These are phyloP conservation scores for Magnolia kwangsiensis DNA, from an alignment of 164 flowering plant species.

Conservation along the genomic window DNA sequence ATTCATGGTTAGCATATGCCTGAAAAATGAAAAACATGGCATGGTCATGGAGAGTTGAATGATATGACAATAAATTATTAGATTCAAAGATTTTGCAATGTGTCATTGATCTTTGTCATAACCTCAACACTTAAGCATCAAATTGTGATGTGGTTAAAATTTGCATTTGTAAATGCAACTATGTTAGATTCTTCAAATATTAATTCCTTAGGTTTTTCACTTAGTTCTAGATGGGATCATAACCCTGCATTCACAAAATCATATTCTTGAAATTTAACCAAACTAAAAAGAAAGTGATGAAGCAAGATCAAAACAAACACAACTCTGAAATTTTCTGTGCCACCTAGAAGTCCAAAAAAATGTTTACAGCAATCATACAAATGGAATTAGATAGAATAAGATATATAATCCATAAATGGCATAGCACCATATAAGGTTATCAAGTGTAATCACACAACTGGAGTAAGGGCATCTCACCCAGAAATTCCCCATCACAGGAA, in stretches of 20 bases:
- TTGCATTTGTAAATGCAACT: background rate
- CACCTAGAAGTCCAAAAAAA: background rate
- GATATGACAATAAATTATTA: background rate
- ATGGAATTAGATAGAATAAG: background rate
- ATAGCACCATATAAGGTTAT: no score
- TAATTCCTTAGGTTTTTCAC: background rate
- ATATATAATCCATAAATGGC: no score
- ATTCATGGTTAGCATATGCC: conserved; percentile 48
- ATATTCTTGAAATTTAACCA: no score
- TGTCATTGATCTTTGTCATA: background rate
- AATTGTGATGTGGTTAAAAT: background rate
- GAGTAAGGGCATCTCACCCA: no score
- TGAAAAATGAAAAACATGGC: background rate
- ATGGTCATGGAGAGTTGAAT: background rate
- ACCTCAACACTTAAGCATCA: background rate
- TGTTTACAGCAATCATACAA: background rate
- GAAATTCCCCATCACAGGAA: no score
- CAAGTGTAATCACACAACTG: no score
- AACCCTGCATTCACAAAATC: background rate
- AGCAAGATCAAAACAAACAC: no score
- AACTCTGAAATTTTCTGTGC: no score
- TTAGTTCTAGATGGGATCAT: background rate
- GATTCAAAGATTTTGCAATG: background rate
- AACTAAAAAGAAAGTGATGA: background rate
- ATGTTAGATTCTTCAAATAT: background rate